Conservation (phyloP, 2,329 filamentous ascomycete genomes). For the Parastagonospora avenae region DNA sequence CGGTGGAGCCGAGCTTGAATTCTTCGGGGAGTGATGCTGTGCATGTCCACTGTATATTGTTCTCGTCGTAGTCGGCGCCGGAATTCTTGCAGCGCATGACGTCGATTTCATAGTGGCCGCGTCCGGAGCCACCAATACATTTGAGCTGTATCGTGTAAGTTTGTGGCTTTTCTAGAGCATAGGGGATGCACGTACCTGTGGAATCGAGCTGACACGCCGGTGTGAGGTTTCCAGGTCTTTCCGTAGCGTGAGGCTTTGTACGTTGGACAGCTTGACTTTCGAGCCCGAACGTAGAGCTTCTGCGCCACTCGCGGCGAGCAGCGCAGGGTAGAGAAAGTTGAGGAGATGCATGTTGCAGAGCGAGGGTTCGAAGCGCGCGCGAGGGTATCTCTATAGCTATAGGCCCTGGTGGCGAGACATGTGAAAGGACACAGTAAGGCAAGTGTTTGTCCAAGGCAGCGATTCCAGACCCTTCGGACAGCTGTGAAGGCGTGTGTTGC, state of each 20-base stretch:
- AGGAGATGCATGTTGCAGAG: slow-evolving; percentile 34
- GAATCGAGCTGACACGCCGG: slow-evolving; percentile 76
- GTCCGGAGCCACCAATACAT: slow-evolving; percentile 70
- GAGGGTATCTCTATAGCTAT: neutral
- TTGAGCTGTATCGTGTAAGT: slow-evolving; percentile 59
- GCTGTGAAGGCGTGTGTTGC: slow-evolving; percentile 15
- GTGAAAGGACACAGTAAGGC: slow-evolving; percentile 34
- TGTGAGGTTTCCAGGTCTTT: slow-evolving; percentile 70
- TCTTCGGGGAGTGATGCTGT: slow-evolving; percentile 66
- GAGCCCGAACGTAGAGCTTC: slow-evolving; percentile 46
- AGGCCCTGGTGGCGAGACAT: slow-evolving; percentile 25
- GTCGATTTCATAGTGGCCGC: slow-evolving; percentile 72
- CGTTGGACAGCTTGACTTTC: slow-evolving; percentile 66
- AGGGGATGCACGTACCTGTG: slow-evolving; percentile 49
- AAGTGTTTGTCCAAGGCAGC: slow-evolving; percentile 9
- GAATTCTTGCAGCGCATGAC: slow-evolving; percentile 89
- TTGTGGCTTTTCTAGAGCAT: neutral
- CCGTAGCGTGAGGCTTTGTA: slow-evolving; percentile 80
- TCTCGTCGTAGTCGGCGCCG: slow-evolving; percentile 77
- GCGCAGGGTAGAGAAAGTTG: slow-evolving; percentile 36
- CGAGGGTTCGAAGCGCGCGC: neutral
- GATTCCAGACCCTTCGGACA: slow-evolving; percentile 15
- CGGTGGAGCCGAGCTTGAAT: slow-evolving; percentile 80
- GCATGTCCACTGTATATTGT: slow-evolving; percentile 93
- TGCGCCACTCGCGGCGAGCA: slow-evolving; percentile 37